A percentile compares a stretch with the other conserved stretches of the same genome.
These are phyloP conservation scores for Xylariaceae sp. DNA, from an alignment of 2,329 filamentous ascomycete genomes.

Conservation along the genomic window DNA sequence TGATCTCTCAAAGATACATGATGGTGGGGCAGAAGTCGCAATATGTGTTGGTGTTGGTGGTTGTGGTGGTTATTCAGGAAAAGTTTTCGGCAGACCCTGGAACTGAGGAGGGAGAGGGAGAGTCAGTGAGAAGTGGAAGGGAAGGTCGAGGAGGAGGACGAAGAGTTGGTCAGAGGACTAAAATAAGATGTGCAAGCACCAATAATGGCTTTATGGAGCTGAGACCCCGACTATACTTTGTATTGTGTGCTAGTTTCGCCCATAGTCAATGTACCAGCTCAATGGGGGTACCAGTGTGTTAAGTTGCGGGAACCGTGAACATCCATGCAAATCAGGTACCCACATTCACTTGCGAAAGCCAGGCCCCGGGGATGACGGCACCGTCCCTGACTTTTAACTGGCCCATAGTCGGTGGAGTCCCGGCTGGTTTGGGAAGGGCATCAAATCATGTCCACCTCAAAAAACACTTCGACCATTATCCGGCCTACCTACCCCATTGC, in stretches of 20 bases:
- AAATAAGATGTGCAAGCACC: neutral
- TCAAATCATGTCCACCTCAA: conserved; percentile 28
- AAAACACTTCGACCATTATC: conserved; percentile 23
- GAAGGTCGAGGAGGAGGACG: conserved; percentile 16
- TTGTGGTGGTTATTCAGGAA: neutral
- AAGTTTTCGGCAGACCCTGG: neutral
- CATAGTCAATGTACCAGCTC: too few species aligned
- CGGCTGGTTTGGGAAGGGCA: conserved; percentile 30
- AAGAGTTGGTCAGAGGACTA: conserved; percentile 8
- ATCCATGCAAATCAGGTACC: neutral
- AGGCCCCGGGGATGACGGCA: conserved; percentile 28
- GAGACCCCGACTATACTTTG: too few species aligned
- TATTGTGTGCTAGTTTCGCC: too few species aligned
- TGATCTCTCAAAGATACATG: conserved; percentile 4
- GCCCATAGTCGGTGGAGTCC: conserved; percentile 21
- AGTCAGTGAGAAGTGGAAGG: neutral
- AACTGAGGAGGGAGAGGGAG: conserved; percentile 10
- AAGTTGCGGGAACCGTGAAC: conserved; percentile 20
- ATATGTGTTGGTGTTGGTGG: neutral
- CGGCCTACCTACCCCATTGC: conserved; percentile 30
- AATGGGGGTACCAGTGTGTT: too few species aligned
- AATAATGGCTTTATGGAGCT: conserved; percentile 12
- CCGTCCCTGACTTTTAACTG: conserved; percentile 22
- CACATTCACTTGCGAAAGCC: conserved; percentile 20
- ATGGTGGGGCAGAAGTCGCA: conserved; percentile 1